Evolutionary conservation across 169 alveolate genomes (phyloP).

Genomic region (Plasmodium adleri): DNA sequence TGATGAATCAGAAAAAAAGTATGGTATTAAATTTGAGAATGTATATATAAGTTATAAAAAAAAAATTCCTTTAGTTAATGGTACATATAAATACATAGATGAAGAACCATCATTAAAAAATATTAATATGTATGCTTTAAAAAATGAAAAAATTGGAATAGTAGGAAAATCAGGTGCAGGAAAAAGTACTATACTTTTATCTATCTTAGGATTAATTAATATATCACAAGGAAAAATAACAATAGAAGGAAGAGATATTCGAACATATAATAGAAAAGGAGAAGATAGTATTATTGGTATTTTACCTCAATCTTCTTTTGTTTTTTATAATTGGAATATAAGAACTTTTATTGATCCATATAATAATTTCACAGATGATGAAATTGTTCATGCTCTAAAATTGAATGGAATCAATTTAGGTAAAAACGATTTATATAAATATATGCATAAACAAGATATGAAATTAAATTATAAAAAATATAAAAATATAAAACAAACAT

Average conservation of each 20-base stretch:
- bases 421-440: conserved; percentile 41
- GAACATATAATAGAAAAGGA: conserved; percentile 40
- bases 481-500: neutral
- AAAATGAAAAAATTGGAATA: conserved; percentile 82
- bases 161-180: conserved; percentile 83
- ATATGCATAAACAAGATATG: conserved; percentile 22
- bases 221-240: conserved; percentile 76
- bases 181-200: conserved; percentile 79
- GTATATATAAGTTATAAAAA: conserved; percentile 57
- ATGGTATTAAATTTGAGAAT: conserved; percentile 56
- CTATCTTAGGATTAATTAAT: conserved; percentile 77
- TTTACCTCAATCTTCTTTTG: conserved; percentile 80
- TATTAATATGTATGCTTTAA: conserved; percentile 78
- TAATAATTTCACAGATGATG: conserved; percentile 73
- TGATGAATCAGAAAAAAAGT: conserved; percentile 43
- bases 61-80: conserved; percentile 33
- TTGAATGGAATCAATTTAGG: conserved; percentile 46
- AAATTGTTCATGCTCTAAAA: conserved; percentile 68
- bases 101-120: conserved; percentile 75
- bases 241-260: conserved; percentile 71
- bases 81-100: conserved; percentile 30
- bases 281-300: conserved; percentile 74
- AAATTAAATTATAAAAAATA: conserved; percentile 12
- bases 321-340: conserved; percentile 78
- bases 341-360: conserved; percentile 80